Evolutionary conservation across 495 filamentous ascomycete species (phyloP), one percentile per base, ranked within the genome.

Genomic region (Xylaria scruposa): DNA sequence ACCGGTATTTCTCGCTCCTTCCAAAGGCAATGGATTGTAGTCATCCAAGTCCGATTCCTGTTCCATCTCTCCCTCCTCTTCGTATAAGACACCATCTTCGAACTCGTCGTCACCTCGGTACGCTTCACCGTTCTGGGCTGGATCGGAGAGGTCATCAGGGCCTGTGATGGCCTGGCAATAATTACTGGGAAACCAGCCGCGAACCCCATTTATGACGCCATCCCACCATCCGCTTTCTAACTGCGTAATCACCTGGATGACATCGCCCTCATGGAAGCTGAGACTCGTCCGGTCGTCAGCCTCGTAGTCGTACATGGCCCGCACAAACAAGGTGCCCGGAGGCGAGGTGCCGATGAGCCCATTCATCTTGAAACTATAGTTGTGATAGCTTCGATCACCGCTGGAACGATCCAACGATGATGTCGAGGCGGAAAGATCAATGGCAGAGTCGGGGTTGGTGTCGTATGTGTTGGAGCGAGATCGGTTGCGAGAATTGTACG

Each of bases 211-310:
- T 78, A 98, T 95, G 49, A 98, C 93, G 12, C 96, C 96, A 83
- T 99, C 96, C 96, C 96, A 99, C 96, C 96, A 99, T 10, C 96
- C 96, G 73, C 94, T 98, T 76, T 98, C 97, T 53, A 99, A 86
- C 81, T 97, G 95, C 69, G 97, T 99, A 70, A 99, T 92, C 75
- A 99, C 96, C 83, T 98, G 94, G 71, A 99, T 98, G 70, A 97
- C 90, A 78, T 98, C 96, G 72, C 97, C 97, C 76, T 95, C 91
- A 71, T 90, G 93, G 80, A 99, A 98, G 83, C 95, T 98, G 76
- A 99, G 84, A 83, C 95, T 98, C 49, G 96, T 98, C 74, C 92
- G 90, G 83, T 99, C 96, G 81, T 98, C 95, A 71, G 97, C 94
- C 78, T 97, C 92, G 81, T 98, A 99, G 82, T 98, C 94, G 85